A percentile compares a stretch with the other conserved stretches of the same genome.
Conservation (phyloP, 768 basidiomycete genomes). For the Termitomyces sp. region DNA sequence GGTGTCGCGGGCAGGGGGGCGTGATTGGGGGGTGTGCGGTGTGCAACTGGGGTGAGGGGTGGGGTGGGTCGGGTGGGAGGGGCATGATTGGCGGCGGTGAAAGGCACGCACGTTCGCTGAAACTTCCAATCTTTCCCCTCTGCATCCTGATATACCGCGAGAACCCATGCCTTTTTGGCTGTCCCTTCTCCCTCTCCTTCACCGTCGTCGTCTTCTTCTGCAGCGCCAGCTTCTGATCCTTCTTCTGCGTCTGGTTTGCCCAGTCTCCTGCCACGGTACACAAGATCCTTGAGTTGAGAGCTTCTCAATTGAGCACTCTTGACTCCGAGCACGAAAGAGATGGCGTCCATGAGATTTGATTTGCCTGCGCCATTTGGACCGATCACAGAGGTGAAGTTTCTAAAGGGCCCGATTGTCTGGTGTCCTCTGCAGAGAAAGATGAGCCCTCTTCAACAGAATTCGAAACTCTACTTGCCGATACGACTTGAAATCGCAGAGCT, state of each 20-base stretch:
- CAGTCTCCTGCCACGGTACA: conserved; percentile 85
- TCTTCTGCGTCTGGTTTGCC: conserved; percentile 46
- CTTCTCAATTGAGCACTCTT: conserved; percentile 91
- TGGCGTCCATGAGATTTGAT: conserved; percentile 99
- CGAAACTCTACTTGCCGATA: conserved; percentile 52
- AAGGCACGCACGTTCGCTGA: conserved; percentile 77
- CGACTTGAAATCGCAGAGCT: conserved; percentile 96
- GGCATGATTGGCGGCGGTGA: no score
- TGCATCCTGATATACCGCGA: conserved; percentile 82
- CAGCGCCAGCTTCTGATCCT: conserved; percentile 43
- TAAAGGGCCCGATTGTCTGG: conserved; percentile 88
- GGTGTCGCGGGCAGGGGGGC: no score
- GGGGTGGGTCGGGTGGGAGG: no score
- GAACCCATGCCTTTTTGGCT: conserved; percentile 94
- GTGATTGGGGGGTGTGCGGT: no score
- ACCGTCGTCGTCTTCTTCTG: conserved; percentile 52
- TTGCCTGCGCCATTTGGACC: conserved; percentile 99
- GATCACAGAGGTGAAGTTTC: conserved; percentile 92
- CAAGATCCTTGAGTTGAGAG: conserved; percentile 91
- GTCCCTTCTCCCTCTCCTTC: conserved; percentile 72
- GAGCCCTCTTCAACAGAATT: not conserved
- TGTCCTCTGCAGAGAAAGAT: conserved; percentile 50
- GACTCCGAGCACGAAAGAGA: conserved; percentile 97
- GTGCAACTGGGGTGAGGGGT: no score
- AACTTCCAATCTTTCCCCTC: conserved; percentile 85